Evolutionary conservation across 1,139 yeast species (phyloP), one percentile per base, ranked within the genome.

Genomic region (Zygoascus meyerae): DNA sequence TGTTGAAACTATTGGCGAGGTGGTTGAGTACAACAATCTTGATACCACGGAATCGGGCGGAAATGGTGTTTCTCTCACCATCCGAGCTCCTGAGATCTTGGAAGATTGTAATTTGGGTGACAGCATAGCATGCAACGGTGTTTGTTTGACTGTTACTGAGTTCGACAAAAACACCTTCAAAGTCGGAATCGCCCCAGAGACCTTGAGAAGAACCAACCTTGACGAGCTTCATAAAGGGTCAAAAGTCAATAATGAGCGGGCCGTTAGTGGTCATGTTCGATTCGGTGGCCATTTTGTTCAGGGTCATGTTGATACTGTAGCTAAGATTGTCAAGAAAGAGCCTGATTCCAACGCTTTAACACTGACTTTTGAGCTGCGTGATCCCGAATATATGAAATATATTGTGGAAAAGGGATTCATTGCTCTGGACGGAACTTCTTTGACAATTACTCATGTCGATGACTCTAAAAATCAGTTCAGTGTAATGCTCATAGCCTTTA

Each of bases 281-380:
- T 79, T 90, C 60, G 98, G 99, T 26, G 98, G 99, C 1, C 99
- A 92, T 66, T 80, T 90, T 52, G 98, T 92, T 1, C 98, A 92
- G 57, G 99, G 98, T 11, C 99, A 92, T 68, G 90, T 94, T 31
- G 98, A 92, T 62, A 86, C 97, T 0, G 74, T 83, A 29, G 97
- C 96, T 3, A 67, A 68, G 30, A 84, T 94, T 34, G 74, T 75
- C 1, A 64, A 67, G 1, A 72, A 69, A 31, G 67, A 55, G 6
- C 68, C 76, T 0, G 97, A 90, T 60, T 94, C 85, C 2, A 86
- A 89, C 65, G 84, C 97, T 2, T 70, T 89, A 33, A 72, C 82
- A 2, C 83, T 80, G 61, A 84, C 87, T 1, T 89, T 92, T 66
- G 69, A 76, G 64, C 74, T 90, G 49, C 70, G 86, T 47, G 95